A percentile compares a stretch with the other conserved stretches of the same genome.
Conservation (phyloP, 768 basidiomycete species). For the Boletus pseudopeckii region DNA sequence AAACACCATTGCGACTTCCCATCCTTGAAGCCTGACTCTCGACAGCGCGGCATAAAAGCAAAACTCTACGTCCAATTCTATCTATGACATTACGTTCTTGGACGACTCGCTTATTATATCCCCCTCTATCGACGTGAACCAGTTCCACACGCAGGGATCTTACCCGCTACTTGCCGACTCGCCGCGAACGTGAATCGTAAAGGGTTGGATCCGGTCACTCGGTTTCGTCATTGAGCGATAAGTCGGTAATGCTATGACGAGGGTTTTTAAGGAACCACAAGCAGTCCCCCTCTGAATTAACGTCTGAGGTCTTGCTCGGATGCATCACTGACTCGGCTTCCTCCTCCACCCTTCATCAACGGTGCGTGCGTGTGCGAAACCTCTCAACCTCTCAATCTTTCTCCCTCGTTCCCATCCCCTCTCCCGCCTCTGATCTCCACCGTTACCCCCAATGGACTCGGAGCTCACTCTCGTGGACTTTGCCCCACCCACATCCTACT, state of each 20-base stretch:
- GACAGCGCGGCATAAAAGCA: neutral
- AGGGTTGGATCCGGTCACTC: neutral
- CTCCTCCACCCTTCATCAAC: neutral
- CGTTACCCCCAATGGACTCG: conserved; percentile 25
- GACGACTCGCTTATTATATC: neutral
- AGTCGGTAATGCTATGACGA: conserved; percentile 4
- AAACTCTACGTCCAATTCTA: neutral
- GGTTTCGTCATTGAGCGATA: neutral
- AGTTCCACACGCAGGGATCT: neutral
- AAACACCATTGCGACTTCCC: neutral
- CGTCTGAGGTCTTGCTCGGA: neutral
- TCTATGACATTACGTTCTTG: neutral
- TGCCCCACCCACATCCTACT: conserved; percentile 28
- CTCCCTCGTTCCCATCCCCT: neutral
- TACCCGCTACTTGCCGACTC: neutral
- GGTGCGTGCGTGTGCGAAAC: neutral
- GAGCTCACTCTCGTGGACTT: conserved; percentile 25
- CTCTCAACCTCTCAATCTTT: neutral
- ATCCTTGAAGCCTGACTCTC: neutral
- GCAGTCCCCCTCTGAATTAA: neutral
- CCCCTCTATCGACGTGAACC: neutral
- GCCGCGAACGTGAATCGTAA: neutral
- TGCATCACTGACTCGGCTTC: neutral
- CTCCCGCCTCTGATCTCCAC: neutral
- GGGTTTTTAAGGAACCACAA: neutral